These are phyloP conservation scores for Cucumis sativus DNA, from an alignment of 306 rosid species.

Conservation along the genomic window DNA sequence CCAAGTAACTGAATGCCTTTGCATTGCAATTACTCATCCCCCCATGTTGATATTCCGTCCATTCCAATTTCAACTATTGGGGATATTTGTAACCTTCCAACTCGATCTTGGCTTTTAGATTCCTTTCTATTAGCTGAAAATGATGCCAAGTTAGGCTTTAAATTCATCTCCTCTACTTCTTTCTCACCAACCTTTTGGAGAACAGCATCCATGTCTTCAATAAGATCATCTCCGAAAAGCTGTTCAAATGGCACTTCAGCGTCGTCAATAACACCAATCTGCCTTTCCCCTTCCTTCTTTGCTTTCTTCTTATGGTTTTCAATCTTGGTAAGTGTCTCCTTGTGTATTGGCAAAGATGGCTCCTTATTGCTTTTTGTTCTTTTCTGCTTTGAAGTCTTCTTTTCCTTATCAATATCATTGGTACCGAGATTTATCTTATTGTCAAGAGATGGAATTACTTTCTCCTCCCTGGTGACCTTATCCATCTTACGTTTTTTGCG, in stretches of 20 bases:
- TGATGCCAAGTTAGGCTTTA: conserved; percentile 9
- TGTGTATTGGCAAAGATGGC: not conserved
- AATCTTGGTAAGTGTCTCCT: conserved; percentile 17
- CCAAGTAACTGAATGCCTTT: not conserved
- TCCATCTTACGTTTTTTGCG: conserved; percentile 25
- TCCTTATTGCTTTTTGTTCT: conserved; percentile 12
- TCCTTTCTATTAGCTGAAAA: conserved; percentile 24
- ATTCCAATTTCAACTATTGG: conserved; percentile 45
- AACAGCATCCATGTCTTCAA: conserved; percentile 14
- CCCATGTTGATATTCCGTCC: conserved; percentile 89
- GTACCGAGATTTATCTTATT: conserved; percentile 11
- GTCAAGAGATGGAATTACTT: conserved; percentile 8
- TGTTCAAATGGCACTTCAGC: conserved; percentile 50
- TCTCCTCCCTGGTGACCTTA: conserved; percentile 11
- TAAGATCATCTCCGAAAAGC: conserved; percentile 20
- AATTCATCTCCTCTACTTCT: conserved; percentile 16
- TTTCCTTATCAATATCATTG: conserved; percentile 11
- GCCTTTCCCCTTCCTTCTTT: conserved; percentile 20
- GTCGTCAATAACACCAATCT: conserved; percentile 55
- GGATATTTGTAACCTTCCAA: conserved; percentile 3
- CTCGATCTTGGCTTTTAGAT: conserved; percentile 13
- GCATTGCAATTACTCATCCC: conserved; percentile 22
- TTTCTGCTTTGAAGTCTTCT: conserved; percentile 25
- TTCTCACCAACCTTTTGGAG: conserved; percentile 14
- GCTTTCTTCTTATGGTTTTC: conserved; percentile 25